These are phyloP conservation scores for Paraphoma chrysanthemicola DNA, from an alignment of 2,329 filamentous ascomycete genomes.

Conservation along the genomic window DNA sequence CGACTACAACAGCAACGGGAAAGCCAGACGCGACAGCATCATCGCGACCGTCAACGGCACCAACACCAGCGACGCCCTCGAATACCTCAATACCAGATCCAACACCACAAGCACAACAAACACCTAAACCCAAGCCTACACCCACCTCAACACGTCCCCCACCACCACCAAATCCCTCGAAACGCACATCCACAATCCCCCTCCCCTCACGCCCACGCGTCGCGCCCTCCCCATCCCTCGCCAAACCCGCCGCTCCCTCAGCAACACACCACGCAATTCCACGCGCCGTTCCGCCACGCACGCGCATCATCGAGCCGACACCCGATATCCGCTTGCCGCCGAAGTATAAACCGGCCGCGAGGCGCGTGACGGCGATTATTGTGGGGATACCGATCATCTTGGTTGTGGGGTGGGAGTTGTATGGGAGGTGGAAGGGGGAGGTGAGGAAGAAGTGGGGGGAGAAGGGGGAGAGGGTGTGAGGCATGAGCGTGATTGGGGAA, in stretches of 20 bases:
- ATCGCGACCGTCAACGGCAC: not conserved
- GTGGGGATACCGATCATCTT: constrained; percentile 43
- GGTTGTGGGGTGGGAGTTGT: constrained; percentile 43
- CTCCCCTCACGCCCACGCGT: constrained; percentile 23
- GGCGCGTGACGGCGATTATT: constrained; percentile 42
- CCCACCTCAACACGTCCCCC: not conserved
- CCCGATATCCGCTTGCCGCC: constrained; percentile 27
- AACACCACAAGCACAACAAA: constrained; percentile 3
- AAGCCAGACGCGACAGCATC: not conserved
- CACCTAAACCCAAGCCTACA: not conserved
- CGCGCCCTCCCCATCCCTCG: constrained; percentile 5
- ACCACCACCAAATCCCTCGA: constrained; percentile 1
- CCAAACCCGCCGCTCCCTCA: constrained; percentile 5
- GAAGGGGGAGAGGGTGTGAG: not conserved
- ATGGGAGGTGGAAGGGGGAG: constrained; percentile 28
- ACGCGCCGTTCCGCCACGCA: constrained; percentile 1
- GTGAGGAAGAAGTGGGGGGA: constrained; percentile 23
- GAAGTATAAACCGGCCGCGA: constrained; percentile 42
- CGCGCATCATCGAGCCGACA: constrained; percentile 28
- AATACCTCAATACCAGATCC: not conserved
- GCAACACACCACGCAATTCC: not conserved
- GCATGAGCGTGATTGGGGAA: not conserved
- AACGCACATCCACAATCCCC: constrained; percentile 29
- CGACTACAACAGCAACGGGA: too few relatives aligned
- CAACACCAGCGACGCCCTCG: not conserved